Conservation (phyloP, 2,329 filamentous ascomycete species). For the Alternaria longipes region DNA sequence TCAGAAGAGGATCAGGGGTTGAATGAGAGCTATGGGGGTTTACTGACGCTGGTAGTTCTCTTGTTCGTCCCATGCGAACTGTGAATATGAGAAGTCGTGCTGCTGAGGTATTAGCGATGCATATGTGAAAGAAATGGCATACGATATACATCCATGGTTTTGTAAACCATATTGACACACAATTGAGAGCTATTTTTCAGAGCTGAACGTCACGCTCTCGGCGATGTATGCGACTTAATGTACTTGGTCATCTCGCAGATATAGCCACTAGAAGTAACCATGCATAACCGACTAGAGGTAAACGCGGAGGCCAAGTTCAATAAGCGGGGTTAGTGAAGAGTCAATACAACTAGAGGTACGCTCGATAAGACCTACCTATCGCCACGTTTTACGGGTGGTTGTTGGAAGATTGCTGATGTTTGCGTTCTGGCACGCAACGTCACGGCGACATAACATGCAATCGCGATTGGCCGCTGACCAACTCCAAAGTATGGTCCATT, state of each 20-base stretch:
- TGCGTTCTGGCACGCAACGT: background rate
- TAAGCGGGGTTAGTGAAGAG: background rate
- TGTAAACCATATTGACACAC: too few relatives aligned
- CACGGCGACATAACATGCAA: background rate
- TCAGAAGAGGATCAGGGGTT: too few relatives aligned
- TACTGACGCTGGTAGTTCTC: too few relatives aligned
- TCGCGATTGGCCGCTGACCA: accelerated
- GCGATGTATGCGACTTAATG: too few relatives aligned
- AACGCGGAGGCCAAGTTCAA: background rate
- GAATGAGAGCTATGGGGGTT: too few relatives aligned
- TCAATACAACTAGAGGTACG: background rate
- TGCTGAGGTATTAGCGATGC: too few relatives aligned
- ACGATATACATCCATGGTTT: too few relatives aligned
- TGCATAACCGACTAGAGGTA: background rate
- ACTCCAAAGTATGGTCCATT: background rate
- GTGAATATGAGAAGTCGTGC: too few relatives aligned
- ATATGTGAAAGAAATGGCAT: accelerated
- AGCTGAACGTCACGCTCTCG: too few relatives aligned
- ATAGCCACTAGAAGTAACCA: background rate
- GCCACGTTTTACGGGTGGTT: background rate
- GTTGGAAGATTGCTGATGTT: background rate
- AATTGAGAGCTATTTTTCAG: too few relatives aligned
- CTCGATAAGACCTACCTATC: background rate
- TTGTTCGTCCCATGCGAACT: too few relatives aligned
- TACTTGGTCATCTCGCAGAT: background rate